Conservation (phyloP, 2,329 filamentous ascomycete genomes). For the Arthroderma sp. region DNA sequence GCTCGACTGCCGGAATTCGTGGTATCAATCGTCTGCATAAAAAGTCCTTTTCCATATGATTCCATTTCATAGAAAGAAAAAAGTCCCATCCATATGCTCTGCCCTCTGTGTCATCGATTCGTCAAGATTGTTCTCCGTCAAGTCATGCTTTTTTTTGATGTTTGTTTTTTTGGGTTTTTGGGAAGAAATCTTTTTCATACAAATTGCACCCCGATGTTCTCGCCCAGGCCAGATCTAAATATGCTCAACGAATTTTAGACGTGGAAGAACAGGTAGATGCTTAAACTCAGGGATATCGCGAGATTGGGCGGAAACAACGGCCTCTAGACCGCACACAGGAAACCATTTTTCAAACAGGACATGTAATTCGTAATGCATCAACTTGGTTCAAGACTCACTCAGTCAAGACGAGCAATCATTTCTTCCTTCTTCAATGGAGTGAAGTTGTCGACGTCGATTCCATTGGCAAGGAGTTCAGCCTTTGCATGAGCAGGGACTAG, state of each 20-base stretch:
- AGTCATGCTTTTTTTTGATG: too few relatives aligned
- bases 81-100: too few relatives aligned
- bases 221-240: constrained; percentile 4
- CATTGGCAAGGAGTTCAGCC: constrained; percentile 57
- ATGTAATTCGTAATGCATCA: constrained; percentile 23
- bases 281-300: constrained; percentile 3
- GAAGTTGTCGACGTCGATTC: constrained; percentile 88
- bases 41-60: too few relatives aligned
- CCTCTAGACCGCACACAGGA: constrained; percentile 17
- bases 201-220: background rate
- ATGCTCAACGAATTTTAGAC: constrained; percentile 1
- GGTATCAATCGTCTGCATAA: too few relatives aligned
- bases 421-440: constrained; percentile 82
- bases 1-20: too few relatives aligned
- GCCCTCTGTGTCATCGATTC: too few relatives aligned
- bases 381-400: constrained; percentile 33
- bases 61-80: too few relatives aligned
- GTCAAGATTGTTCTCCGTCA: too few relatives aligned
- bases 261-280: constrained; percentile 3
- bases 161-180: too few relatives aligned
- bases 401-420: constrained; percentile 97
- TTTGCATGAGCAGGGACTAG: constrained; percentile 76
- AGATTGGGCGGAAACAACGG: constrained; percentile 10
- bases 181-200: background rate
- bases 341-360: constrained; percentile 22